Percentiles rank a stretch among this genome's conserved stretches.
These are phyloP conservation scores for Leishmania martiniquensis DNA, from an alignment of 208 protist genomes.

Conservation along the genomic window DNA sequence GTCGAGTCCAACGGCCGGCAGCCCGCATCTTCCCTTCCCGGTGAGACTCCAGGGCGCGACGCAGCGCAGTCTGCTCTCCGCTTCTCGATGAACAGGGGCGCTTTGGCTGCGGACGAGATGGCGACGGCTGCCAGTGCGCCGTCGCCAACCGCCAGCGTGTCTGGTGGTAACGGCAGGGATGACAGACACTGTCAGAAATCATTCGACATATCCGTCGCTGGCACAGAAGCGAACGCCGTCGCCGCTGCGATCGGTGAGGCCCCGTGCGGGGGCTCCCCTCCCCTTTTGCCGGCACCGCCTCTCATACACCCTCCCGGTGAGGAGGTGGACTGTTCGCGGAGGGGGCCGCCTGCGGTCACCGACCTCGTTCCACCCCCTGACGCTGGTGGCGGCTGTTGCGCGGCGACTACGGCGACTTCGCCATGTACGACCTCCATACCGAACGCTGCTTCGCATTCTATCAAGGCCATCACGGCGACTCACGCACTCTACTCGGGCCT, in stretches of 20 bases:
- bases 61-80: not conserved
- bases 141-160: not conserved
- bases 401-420: not conserved
- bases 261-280: not conserved
- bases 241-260: not conserved
- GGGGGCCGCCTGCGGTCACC: not conserved
- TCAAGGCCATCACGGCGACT: not conserved
- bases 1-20: not conserved
- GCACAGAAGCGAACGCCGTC: not conserved
- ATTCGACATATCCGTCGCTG: not conserved
- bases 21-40: not conserved
- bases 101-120: not conserved
- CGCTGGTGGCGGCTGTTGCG: not conserved
- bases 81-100: not conserved
- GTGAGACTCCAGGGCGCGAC: not conserved
- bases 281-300: not conserved
- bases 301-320: slow-evolving; percentile 5
- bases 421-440: not conserved
- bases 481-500: slow-evolving; percentile 4
- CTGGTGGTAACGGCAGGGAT: not conserved
- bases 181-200: not conserved
- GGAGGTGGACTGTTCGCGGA: not conserved
- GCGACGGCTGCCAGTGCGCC: not conserved
- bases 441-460: not conserved
- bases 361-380: not conserved